Conservation (phyloP, 1,139 yeast genomes). For the Wickerhamiella pararugosa region DNA sequence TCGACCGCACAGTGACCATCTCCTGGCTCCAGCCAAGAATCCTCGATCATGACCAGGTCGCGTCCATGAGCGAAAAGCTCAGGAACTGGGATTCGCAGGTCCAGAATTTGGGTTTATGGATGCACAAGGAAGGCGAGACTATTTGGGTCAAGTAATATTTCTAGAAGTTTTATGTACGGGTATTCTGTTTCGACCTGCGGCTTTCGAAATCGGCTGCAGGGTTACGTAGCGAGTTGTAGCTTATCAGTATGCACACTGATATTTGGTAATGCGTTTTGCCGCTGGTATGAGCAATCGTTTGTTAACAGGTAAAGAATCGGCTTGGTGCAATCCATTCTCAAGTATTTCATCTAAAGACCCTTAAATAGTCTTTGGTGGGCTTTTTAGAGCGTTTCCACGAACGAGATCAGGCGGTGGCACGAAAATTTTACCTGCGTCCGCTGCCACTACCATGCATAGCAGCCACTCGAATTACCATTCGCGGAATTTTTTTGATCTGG, state of each 20-base stretch:
- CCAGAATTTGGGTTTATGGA: conserved; percentile 43
- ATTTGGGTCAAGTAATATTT: conserved; percentile 30
- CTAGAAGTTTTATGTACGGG: background rate
- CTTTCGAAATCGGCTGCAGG: background rate
- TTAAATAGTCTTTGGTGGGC: too few relatives aligned
- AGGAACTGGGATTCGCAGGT: conserved; percentile 68
- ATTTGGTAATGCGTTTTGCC: too few relatives aligned
- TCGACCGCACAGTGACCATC: conserved; percentile 57
- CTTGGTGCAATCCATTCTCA: too few relatives aligned
- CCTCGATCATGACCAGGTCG: conserved; percentile 67
- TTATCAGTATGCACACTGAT: background rate
- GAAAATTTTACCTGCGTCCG: too few relatives aligned
- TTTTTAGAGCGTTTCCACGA: too few relatives aligned
- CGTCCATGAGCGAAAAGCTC: conserved; percentile 57
- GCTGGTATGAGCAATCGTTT: too few relatives aligned
- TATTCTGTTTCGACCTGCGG: background rate
- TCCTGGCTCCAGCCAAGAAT: conserved; percentile 96
- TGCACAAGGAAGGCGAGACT: conserved; percentile 42
- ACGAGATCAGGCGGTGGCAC: too few relatives aligned
- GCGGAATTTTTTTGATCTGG: too few relatives aligned
- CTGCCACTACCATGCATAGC: too few relatives aligned
- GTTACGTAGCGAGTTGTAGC: background rate
- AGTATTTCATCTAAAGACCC: too few relatives aligned
- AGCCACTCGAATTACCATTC: too few relatives aligned
- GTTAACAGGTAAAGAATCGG: too few relatives aligned